phyloP scores from a whole-genome alignment of 345 rosid genomes.

The Gossypium raimondii region DNA sequence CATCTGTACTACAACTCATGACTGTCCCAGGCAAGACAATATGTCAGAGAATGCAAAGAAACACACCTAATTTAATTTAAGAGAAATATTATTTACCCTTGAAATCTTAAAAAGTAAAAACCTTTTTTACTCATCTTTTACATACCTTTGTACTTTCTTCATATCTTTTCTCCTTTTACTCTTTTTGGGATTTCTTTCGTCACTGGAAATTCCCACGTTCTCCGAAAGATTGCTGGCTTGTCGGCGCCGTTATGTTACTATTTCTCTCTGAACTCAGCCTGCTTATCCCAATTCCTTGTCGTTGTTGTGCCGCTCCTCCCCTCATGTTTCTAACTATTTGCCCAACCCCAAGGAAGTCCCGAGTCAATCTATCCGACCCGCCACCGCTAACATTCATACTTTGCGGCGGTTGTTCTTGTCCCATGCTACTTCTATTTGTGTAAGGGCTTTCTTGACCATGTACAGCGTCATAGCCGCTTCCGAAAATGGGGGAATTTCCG shows the following conservation, averaged over 20 bases:
- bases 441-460: conserved; percentile 20
- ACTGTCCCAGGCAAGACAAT: conserved; percentile 42
- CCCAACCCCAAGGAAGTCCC: conserved; percentile 83
- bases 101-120: not conserved
- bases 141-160: conserved; percentile 28
- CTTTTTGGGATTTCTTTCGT: not conserved
- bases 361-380: conserved; percentile 62
- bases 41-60: conserved; percentile 37
- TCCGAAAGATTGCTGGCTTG: conserved; percentile 29
- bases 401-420: conserved; percentile 9
- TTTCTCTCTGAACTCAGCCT: not conserved
- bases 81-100: not conserved
- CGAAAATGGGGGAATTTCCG: conserved; percentile 31
- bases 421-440: not conserved
- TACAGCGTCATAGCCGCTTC: conserved; percentile 14
- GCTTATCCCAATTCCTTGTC: conserved; percentile 9
- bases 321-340: conserved; percentile 47
- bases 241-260: conserved; percentile 29
- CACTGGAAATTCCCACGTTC: conserved; percentile 26
- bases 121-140: conserved; percentile 4
- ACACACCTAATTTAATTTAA: not conserved
- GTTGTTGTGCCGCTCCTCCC: conserved; percentile 30
- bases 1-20: conserved; percentile 29
- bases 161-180: not conserved
- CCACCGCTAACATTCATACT: conserved; percentile 32